A percentile compares a stretch with the other conserved stretches of the same genome.
Conservation (phyloP, 306 rosid species). For the Senna tora region DNA sequence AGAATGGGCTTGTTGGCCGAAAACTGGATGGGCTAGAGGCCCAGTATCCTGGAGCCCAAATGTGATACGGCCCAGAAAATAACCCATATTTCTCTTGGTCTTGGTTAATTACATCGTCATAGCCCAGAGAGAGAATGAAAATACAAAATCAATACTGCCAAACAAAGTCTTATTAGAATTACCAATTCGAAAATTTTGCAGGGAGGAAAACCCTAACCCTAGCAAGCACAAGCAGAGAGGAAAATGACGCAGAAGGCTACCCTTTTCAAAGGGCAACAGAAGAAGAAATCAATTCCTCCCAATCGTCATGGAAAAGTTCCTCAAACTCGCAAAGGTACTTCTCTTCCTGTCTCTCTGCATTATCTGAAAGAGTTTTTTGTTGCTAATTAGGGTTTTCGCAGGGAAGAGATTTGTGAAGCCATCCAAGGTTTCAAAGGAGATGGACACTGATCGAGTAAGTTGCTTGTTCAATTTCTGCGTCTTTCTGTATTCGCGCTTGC, state of each 20-base stretch:
- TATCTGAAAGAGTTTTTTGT: not conserved
- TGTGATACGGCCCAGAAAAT: no score
- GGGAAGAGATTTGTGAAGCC: constrained; percentile 86
- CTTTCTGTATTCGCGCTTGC: not conserved
- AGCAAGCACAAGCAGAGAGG: constrained; percentile 9
- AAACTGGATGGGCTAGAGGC: no score
- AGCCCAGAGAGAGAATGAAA: no score
- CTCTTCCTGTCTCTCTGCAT: not conserved
- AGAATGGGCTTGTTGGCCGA: no score
- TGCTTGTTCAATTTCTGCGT: not conserved
- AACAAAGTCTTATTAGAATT: no score
- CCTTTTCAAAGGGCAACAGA: constrained; percentile 76
- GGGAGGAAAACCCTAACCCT: not conserved
- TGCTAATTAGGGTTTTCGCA: not conserved
- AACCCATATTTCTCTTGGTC: no score
- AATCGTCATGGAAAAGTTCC: constrained; percentile 81
- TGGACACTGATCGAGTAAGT: constrained; percentile 88
- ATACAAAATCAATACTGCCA: no score
- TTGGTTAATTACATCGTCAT: no score
- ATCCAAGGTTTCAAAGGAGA: constrained; percentile 62
- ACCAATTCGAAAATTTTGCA: not conserved
- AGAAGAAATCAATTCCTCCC: constrained; percentile 73
- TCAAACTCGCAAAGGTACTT: constrained; percentile 64
- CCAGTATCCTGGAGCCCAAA: no score
- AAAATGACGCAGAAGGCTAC: constrained; percentile 80